A percentile compares a stretch with the other conserved stretches of the same genome.
Conservation (phyloP, 2,329 filamentous ascomycete species). For the Grosmannia huntii region DNA sequence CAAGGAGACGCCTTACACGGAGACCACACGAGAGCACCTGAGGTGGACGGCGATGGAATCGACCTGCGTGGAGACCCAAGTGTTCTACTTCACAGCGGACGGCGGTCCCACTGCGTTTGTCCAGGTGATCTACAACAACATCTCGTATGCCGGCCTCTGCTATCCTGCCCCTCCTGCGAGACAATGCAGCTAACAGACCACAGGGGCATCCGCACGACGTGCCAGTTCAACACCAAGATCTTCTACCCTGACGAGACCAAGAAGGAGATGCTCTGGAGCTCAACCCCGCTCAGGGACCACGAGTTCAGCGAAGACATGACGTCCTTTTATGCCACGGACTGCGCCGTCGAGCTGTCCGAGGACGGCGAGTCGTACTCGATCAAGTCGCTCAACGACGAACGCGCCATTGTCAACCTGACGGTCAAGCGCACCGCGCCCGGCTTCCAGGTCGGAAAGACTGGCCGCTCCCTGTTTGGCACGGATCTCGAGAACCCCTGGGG, state of each 20-base stretch:
- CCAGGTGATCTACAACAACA: constrained; percentile 96
- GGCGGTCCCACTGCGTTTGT: constrained; percentile 63
- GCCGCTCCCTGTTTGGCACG: constrained; percentile 74
- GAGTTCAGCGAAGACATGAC: constrained; percentile 75
- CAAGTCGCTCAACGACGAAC: constrained; percentile 76
- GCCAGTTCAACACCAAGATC: constrained; percentile 90
- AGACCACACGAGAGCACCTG: constrained; percentile 63
- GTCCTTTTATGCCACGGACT: constrained; percentile 75
- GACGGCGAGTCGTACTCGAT: constrained; percentile 75
- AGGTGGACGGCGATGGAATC: constrained; percentile 72
- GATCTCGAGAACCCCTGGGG: constrained; percentile 84
- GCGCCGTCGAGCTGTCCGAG: constrained; percentile 73
- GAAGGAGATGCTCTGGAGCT: constrained; percentile 70
- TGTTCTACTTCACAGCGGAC: constrained; percentile 79
- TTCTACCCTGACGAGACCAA: constrained; percentile 59
- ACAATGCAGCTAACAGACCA: not conserved
- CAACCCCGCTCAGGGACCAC: constrained; percentile 64
- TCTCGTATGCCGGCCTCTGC: constrained; percentile 48
- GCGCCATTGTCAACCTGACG: constrained; percentile 74
- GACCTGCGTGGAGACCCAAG: constrained; percentile 89
- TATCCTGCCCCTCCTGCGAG: not conserved
- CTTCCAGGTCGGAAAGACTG: constrained; percentile 74
- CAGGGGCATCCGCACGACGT: constrained; percentile 80
- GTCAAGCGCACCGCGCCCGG: constrained; percentile 65
- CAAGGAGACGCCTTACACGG: constrained; percentile 65